Percentiles rank a stretch among this genome's conserved stretches.
Evolutionary conservation across 1,139 yeast species (phyloP).

Genomic region (Lodderomyces beijingensis): DNA sequence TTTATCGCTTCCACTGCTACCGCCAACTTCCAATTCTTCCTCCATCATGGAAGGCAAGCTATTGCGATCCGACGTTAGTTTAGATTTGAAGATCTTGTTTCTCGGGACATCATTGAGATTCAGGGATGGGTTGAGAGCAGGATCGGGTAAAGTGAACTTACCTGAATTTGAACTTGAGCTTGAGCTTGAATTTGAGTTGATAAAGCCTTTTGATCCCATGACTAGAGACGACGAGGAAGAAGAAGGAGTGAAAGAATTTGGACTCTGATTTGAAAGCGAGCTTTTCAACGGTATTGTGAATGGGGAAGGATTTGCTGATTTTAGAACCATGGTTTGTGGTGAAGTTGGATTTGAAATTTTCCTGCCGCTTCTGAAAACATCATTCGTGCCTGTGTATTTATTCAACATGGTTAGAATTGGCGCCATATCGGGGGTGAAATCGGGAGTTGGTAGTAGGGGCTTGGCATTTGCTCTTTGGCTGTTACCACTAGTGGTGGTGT

Average conservation of each 20-base stretch:
- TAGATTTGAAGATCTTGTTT: constrained; percentile 4
- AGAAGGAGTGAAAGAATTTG: too few relatives aligned
- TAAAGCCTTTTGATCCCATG: constrained; percentile 2
- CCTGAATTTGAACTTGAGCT: constrained; percentile 3
- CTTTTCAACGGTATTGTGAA: constrained; percentile 21
- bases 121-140: constrained; percentile 25
- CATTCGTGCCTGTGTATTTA: constrained; percentile 15
- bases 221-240: constrained; percentile 8
- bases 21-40: constrained; percentile 14
- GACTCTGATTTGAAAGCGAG: constrained; percentile 8
- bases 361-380: constrained; percentile 2
- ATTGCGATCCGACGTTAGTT: too few relatives aligned
- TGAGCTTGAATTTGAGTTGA: constrained; percentile 1
- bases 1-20: constrained; percentile 3
- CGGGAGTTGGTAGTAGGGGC: constrained; percentile 38
- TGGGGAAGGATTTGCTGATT: constrained; percentile 23
- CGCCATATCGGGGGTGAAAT: constrained; percentile 41
- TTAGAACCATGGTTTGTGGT: constrained; percentile 12
- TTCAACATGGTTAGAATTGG: constrained; percentile 31
- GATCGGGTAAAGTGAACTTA: constrained; percentile 37
- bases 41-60: constrained; percentile 12
- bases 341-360: constrained; percentile 12
- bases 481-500: not conserved
- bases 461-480: constrained; percentile 1
- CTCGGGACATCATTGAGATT: constrained; percentile 20